Percentiles rank a stretch among this genome's conserved stretches.
phyloP scores from a whole-genome alignment of 257 asterid genomes.

The Datura wrightii region DNA sequence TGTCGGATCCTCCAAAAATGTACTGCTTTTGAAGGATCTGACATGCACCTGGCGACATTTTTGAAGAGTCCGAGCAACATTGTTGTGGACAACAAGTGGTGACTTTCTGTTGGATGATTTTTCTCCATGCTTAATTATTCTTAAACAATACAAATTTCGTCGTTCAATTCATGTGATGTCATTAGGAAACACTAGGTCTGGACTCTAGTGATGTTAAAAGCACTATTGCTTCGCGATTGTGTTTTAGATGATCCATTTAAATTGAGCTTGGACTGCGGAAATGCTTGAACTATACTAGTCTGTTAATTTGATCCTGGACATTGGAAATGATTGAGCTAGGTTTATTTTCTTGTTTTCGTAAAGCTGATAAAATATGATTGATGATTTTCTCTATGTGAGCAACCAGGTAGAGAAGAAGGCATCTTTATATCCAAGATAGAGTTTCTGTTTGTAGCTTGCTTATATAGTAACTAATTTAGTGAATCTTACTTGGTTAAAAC shows the following conservation, averaged over 20 bases:
- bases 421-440: constrained; percentile 16
- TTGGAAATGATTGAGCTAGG: constrained; percentile 24
- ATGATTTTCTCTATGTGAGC: constrained; percentile 6
- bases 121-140: constrained; percentile 15
- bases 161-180: constrained; percentile 3
- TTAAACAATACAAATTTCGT: background rate
- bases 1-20: no score
- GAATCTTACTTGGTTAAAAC: background rate
- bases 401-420: background rate
- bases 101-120: constrained; percentile 4
- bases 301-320: constrained; percentile 16
- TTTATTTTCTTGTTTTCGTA: background rate
- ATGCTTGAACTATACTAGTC: background rate
- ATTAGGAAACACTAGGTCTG: background rate
- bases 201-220: constrained; percentile 12
- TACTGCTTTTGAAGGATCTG: no score
- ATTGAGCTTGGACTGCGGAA: background rate
- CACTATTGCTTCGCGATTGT: background rate
- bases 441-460: constrained; percentile 14
- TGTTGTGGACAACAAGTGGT: background rate
- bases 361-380: background rate
- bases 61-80: no score
- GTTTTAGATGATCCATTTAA: background rate
- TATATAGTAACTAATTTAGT: background rate
- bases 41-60: no score